phyloP scores from a whole-genome alignment of 805 yeast genomes.

The Starmerella bacillaris region DNA sequence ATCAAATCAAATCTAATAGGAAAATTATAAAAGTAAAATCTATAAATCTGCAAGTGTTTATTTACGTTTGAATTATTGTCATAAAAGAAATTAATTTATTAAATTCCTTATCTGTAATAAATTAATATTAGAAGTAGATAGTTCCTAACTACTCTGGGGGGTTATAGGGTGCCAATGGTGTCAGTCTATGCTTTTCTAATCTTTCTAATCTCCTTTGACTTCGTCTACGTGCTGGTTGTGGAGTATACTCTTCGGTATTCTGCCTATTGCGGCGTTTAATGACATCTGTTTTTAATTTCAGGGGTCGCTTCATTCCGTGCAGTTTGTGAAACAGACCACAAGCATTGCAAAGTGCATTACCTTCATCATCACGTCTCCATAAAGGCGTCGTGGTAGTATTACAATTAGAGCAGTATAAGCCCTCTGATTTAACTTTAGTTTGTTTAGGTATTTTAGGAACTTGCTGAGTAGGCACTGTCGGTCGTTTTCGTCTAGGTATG shows the following conservation, averaged over 20 bases:
- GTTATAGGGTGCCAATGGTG: slow-evolving; percentile 6
- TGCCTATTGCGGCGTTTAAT: slow-evolving; percentile 73
- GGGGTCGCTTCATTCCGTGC: slow-evolving; percentile 87
- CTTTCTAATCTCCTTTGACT: slow-evolving; percentile 1
- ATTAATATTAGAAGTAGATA: too few species aligned
- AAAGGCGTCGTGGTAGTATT: slow-evolving; percentile 82
- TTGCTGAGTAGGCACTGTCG: slow-evolving; percentile 2
- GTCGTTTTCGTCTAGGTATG: slow-evolving; percentile 1
- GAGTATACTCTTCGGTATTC: slow-evolving; percentile 12
- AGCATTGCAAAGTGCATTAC: slow-evolving; percentile 86
- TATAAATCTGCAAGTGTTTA: too few species aligned
- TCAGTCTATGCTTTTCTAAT: background rate
- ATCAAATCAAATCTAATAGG: too few species aligned
- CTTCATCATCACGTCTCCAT: slow-evolving; percentile 87
- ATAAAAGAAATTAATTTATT: too few species aligned
- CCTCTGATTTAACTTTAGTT: slow-evolving; percentile 3
- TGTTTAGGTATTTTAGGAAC: slow-evolving; percentile 1
- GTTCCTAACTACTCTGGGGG: too few species aligned
- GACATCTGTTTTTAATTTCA: slow-evolving; percentile 78
- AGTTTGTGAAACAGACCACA: slow-evolving; percentile 85
- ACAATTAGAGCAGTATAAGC: slow-evolving; percentile 56
- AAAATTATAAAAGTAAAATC: too few species aligned
- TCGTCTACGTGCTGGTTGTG: slow-evolving; percentile 16
- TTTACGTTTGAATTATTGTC: too few species aligned
- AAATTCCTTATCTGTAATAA: too few species aligned